Percentiles rank a stretch among this genome's conserved stretches.
phyloP scores from a whole-genome alignment of 2,329 filamentous ascomycete species.

The Lachnellula cervina region DNA sequence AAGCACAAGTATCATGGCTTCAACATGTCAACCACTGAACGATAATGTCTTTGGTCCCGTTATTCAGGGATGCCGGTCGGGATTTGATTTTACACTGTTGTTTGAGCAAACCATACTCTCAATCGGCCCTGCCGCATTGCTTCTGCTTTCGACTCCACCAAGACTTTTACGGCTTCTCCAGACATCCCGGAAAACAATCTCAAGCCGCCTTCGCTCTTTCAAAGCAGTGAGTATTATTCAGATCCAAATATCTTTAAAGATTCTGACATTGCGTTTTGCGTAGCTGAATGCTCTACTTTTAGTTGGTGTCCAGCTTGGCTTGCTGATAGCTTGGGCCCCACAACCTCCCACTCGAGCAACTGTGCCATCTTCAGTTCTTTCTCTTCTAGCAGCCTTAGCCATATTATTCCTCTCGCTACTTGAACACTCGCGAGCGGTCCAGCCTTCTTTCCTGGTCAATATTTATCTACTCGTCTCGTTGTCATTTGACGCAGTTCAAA shows the following conservation, averaged over 20 bases:
- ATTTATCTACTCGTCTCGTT: conserved; percentile 15
- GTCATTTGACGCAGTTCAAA: conserved; percentile 16
- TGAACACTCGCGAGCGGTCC: conserved; percentile 13
- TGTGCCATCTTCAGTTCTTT: conserved; percentile 22
- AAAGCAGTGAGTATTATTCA: conserved; percentile 7
- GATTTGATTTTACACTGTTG: conserved; percentile 20
- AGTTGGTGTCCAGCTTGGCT: conserved; percentile 11
- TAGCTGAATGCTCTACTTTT: conserved; percentile 5
- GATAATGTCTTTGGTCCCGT: conserved; percentile 15
- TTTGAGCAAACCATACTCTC: conserved; percentile 17
- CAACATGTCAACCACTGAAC: conserved; percentile 7
- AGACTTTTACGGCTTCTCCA: conserved; percentile 6
- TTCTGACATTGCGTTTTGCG: neutral
- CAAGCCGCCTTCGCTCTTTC: neutral
- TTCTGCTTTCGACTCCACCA: conserved; percentile 11
- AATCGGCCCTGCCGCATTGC: conserved; percentile 10
- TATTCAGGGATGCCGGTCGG: conserved; percentile 14
- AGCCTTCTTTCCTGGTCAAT: conserved; percentile 13
- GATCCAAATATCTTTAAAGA: neutral
- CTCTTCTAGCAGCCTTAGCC: conserved; percentile 7
- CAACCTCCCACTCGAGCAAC: conserved; percentile 5
- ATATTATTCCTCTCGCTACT: conserved; percentile 10
- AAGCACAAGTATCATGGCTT: conserved; percentile 4
- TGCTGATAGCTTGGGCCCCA: conserved; percentile 13
- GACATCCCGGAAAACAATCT: conserved; percentile 9